Evolutionary conservation across 139 green algal genomes (phyloP).

Genomic region (Picochlorum sp.): DNA sequence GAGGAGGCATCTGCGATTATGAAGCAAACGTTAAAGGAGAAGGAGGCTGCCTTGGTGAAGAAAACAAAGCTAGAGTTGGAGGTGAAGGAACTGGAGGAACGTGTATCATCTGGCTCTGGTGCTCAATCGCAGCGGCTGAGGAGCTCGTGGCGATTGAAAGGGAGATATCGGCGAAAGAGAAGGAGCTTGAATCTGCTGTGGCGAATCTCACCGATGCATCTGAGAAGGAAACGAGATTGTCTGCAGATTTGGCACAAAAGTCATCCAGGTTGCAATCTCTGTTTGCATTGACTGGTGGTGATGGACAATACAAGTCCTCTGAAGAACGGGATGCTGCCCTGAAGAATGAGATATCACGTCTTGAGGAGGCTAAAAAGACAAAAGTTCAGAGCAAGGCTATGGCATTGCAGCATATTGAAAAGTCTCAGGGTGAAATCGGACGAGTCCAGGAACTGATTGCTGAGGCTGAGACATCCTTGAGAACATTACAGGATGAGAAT

Average conservation of each 20-base stretch:
- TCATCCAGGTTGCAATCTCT: slow-evolving; percentile 36
- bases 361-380: slow-evolving; percentile 14
- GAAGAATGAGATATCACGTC: slow-evolving; percentile 42
- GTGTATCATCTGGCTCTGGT: neutral
- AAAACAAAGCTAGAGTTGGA: slow-evolving; percentile 57
- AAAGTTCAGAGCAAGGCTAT: slow-evolving; percentile 12
- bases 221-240: slow-evolving; percentile 19
- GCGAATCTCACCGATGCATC: slow-evolving; percentile 21
- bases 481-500: slow-evolving; percentile 7
- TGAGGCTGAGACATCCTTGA: slow-evolving; percentile 12
- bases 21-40: slow-evolving; percentile 19
- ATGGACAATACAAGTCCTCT: slow-evolving; percentile 45
- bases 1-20: slow-evolving; percentile 11
- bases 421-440: slow-evolving; percentile 11
- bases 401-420: slow-evolving; percentile 7
- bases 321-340: slow-evolving; percentile 68
- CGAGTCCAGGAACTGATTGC: slow-evolving; percentile 13
- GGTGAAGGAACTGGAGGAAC: slow-evolving; percentile 56
- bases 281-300: slow-evolving; percentile 67
- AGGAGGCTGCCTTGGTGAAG: slow-evolving; percentile 30
- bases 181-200: slow-evolving; percentile 26
- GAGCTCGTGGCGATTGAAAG: slow-evolving; percentile 33
- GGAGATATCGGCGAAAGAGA: slow-evolving; percentile 26
- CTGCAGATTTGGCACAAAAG: slow-evolving; percentile 17
- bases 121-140: slow-evolving; percentile 9